A percentile compares a stretch with the other conserved stretches of the same genome.
Evolutionary conservation across 164 flowering plant species (phyloP).

Genomic region (Aristolochia fimbriata): DNA sequence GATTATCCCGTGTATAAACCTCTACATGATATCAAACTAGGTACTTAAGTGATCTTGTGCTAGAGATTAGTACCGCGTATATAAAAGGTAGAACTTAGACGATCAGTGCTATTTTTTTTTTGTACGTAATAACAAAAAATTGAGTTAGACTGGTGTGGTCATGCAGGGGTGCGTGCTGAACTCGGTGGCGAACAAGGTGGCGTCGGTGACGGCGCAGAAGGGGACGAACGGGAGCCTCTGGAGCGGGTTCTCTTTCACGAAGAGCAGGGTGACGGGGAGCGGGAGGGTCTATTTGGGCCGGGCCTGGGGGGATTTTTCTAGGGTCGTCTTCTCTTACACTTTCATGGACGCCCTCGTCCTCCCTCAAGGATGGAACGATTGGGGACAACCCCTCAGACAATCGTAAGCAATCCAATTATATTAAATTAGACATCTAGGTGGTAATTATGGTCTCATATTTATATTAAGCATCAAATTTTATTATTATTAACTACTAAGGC

Average conservation of each 20-base stretch:
- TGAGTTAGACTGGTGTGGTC: too few species aligned
- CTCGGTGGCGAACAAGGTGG: slow-evolving; percentile 48
- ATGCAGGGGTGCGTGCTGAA: slow-evolving; percentile 50
- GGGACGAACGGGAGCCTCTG: slow-evolving; percentile 22
- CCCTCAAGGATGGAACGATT: slow-evolving; percentile 72
- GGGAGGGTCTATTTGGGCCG: slow-evolving; percentile 62
- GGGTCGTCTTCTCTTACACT: slow-evolving; percentile 65
- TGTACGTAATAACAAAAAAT: too few species aligned
- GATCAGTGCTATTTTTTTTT: too few species aligned
- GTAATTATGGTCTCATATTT: too few species aligned
- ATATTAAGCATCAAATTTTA: too few species aligned
- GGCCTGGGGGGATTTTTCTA: slow-evolving; percentile 72
- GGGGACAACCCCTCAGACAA: slow-evolving; percentile 43
- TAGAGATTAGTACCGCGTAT: too few species aligned
- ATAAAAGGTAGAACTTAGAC: too few species aligned
- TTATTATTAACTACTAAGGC: too few species aligned
- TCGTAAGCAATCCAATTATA: slow-evolving; percentile 19
- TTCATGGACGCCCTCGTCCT: slow-evolving; percentile 48
- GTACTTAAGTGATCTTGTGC: too few species aligned
- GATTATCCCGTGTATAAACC: too few species aligned
- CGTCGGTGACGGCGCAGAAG: slow-evolving; percentile 65
- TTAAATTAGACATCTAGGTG: too few species aligned
- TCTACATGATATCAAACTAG: too few species aligned
- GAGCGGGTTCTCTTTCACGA: slow-evolving; percentile 67
- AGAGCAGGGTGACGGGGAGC: slow-evolving; percentile 43